These are phyloP conservation scores for Mycena filopes DNA, from an alignment of 768 basidiomycete genomes.

Conservation along the genomic window DNA sequence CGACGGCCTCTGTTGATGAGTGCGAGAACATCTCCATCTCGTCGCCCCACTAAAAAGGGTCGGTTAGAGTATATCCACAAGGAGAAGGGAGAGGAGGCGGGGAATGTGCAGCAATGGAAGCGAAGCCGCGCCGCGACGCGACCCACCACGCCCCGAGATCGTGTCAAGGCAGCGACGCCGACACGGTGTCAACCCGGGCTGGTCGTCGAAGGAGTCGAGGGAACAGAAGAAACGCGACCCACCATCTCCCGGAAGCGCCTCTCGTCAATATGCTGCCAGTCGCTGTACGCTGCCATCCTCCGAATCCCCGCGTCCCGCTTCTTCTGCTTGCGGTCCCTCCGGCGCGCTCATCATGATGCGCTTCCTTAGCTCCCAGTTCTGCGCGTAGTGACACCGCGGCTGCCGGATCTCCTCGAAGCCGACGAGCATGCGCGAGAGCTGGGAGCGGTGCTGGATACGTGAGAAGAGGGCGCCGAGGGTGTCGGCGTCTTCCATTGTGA, in stretches of 20 bases:
- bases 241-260: constrained; percentile 51
- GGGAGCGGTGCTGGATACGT: constrained; percentile 55
- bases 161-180: no score
- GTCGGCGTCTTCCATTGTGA: constrained; percentile 72
- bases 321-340: constrained; percentile 53
- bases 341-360: constrained; percentile 57
- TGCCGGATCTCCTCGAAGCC: constrained; percentile 71
- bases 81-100: no score
- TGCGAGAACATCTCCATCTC: constrained; percentile 61
- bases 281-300: constrained; percentile 44
- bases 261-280: constrained; percentile 58
- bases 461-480: constrained; percentile 69
- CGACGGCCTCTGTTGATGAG: constrained; percentile 65
- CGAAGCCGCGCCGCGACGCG: no score
- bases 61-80: background rate
- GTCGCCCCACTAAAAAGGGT: constrained; percentile 53
- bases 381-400: constrained; percentile 58
- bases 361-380: constrained; percentile 57
- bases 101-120: no score
- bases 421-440: constrained; percentile 61
- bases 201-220: no score
- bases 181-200: no score
- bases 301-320: constrained; percentile 56
- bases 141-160: no score
- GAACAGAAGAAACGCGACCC: background rate